phyloP scores from a whole-genome alignment of 2,329 filamentous ascomycete genomes.

The Aspergillus unguis region DNA sequence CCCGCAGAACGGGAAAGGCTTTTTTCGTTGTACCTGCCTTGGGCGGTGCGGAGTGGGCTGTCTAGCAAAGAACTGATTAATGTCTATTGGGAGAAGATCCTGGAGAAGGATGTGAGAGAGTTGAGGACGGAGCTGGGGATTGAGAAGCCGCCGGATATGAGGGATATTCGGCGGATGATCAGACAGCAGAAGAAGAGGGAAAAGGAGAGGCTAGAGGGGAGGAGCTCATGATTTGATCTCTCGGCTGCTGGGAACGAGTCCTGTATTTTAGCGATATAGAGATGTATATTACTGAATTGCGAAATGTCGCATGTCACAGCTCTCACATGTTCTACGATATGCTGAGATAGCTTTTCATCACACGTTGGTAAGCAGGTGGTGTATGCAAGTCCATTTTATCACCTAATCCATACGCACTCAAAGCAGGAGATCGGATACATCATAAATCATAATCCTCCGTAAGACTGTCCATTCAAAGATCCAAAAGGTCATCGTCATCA shows the following conservation, averaged over 20 bases:
- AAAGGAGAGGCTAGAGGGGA: conserved; percentile 47
- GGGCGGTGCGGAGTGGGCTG: conserved; percentile 82
- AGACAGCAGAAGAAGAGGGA: conserved; percentile 65
- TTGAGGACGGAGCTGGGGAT: conserved; percentile 74
- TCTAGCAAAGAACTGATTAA: conserved; percentile 79
- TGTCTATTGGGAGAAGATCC: conserved; percentile 94
- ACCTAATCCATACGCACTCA: neutral
- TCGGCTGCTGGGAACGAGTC: neutral
- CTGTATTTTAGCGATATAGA: conserved; percentile 8
- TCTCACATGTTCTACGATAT: neutral
- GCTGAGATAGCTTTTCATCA: neutral
- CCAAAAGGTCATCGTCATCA: conserved; percentile 59
- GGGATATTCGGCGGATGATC: conserved; percentile 69
- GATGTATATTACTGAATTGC: conserved; percentile 10
- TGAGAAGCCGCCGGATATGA: conserved; percentile 82
- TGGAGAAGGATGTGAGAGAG: conserved; percentile 77
- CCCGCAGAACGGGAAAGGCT: conserved; percentile 64
- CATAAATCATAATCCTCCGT: conserved; percentile 7
- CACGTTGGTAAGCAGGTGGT: neutral
- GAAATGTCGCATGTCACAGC: no score
- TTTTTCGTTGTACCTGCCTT: conserved; percentile 66
- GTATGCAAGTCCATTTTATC: neutral
- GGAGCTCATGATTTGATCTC: neutral
- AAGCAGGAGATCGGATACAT: conserved; percentile 10
- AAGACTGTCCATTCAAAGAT: conserved; percentile 30